Evolutionary conservation across 2,329 filamentous ascomycete genomes (phyloP).

Genomic region (Phialophora chinensis): DNA sequence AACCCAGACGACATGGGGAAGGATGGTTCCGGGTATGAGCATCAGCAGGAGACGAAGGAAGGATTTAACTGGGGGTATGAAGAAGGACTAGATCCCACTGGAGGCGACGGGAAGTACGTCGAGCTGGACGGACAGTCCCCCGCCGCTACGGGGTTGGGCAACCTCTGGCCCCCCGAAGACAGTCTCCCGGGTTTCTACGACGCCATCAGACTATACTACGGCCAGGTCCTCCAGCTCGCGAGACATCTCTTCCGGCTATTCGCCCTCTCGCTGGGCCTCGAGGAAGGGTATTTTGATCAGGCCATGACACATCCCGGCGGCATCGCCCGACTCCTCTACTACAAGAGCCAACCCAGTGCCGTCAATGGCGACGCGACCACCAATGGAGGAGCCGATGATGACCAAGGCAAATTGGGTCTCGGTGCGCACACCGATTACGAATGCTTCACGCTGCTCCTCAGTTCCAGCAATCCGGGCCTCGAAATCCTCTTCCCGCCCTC

Average conservation of each 20-base stretch:
- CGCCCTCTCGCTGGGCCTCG: slow-evolving; percentile 61
- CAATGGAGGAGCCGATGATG: background rate
- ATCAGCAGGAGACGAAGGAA: slow-evolving; percentile 37
- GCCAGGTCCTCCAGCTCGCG: slow-evolving; percentile 57
- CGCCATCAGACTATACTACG: slow-evolving; percentile 56
- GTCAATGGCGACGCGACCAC: background rate
- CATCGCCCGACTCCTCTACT: slow-evolving; percentile 40
- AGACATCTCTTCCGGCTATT: slow-evolving; percentile 60
- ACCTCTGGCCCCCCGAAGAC: slow-evolving; percentile 37
- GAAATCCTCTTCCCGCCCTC: slow-evolving; percentile 40
- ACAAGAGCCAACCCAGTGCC: slow-evolving; percentile 34
- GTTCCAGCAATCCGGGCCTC: slow-evolving; percentile 37
- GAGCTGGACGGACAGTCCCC: slow-evolving; percentile 37
- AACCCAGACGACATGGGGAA: slow-evolving; percentile 35
- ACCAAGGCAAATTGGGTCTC: slow-evolving; percentile 36
- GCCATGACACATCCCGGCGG: slow-evolving; percentile 59
- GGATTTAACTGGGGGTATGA: slow-evolving; percentile 42
- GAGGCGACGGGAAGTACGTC: slow-evolving; percentile 35
- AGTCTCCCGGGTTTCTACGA: slow-evolving; percentile 52
- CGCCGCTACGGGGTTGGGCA: slow-evolving; percentile 22
- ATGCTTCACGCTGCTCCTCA: slow-evolving; percentile 57
- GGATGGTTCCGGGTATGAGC: background rate
- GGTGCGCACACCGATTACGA: slow-evolving; percentile 49
- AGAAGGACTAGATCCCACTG: slow-evolving; percentile 35
- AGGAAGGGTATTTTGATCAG: slow-evolving; percentile 62